Evolutionary conservation across 208 protist genomes (phyloP).

Genomic region (Angomonas ambiguus): DNA sequence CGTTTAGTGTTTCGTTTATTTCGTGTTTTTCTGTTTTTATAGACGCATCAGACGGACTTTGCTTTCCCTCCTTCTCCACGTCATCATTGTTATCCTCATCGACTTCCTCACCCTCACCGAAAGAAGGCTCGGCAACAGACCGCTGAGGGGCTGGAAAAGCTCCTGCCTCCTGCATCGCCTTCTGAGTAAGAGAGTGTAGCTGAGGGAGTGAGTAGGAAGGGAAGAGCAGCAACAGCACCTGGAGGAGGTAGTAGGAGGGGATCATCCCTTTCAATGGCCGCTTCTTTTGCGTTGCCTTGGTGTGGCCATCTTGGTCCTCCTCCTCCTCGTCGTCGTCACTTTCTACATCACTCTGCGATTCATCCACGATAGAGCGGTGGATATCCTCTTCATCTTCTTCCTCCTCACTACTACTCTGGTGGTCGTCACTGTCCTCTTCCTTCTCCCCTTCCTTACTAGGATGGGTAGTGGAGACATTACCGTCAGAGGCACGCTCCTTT

Average conservation of each 20-base stretch:
- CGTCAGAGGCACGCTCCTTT: too few relatives aligned
- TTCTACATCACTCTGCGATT: conserved; percentile 7
- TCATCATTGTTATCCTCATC: too few relatives aligned
- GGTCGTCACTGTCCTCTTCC: neutral
- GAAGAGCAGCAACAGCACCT: neutral
- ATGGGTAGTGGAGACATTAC: too few relatives aligned
- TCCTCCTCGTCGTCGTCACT: neutral
- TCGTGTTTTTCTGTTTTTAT: neutral
- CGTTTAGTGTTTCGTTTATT: neutral
- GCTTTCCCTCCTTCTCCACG: neutral
- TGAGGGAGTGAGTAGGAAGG: neutral
- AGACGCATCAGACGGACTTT: neutral
- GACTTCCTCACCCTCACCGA: neutral
- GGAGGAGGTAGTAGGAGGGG: neutral
- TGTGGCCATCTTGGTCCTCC: conserved; percentile 4
- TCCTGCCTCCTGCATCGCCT: neutral
- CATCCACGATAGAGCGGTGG: neutral
- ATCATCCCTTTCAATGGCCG: neutral
- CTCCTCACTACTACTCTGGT: neutral
- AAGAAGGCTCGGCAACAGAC: neutral
- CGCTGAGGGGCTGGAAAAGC: neutral
- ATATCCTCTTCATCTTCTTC: neutral
- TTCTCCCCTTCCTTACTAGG: too few relatives aligned
- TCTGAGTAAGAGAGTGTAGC: neutral
- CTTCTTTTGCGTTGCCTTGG: neutral